Base-by-base conservation (phyloP, 2,329 filamentous ascomycete genomes). In the Lithohypha guttulata region DNA sequence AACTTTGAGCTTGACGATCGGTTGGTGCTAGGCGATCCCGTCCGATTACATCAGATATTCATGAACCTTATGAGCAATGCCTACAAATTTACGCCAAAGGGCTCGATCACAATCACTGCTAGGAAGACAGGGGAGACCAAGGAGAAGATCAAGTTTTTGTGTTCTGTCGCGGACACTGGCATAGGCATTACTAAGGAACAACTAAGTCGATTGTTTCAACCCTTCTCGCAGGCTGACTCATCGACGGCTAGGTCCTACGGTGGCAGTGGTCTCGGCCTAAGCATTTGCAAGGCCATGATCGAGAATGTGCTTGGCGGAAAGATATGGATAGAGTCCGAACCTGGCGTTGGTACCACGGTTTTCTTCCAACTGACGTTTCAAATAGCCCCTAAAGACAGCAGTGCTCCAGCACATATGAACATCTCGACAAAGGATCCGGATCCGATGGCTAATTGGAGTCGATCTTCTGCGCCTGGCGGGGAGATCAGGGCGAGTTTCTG, bases 1-100 rank as follows among this genome's bases (percentile, higher is more conserved):
- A 76, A 84, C 50, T 64, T 91, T 41, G 79, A 77, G 15, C 61
- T 78, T 4, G 69, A 76, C 34, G 63, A 68, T 2, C 60, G 75
- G 19, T 56, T 86, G 32, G 84, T 94, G 3, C 77, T 93, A 52
- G 86, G 87, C 10, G 86, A 94, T 52, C 84, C 85, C 6, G 84
- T 85, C 8, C 73, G 85, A 23, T 68, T 93, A 21, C 75, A 86
- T 33, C 64, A 73, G 8, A 69, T 79, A 31, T 64, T 79, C 37
- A 76, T 77, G 72, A 79, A 79, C 42, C 49, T 79, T 1, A 70
- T 77, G 31, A 72, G 71, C 15, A 79, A 79, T 48, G 68, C 75
- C 0, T 63, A 79, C 52, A 79, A 79, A 51, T 79, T 77, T 42
- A 79, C 73, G 0, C 61, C 65, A 1, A 53, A 58, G 1, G 74